A percentile compares a stretch with the other conserved stretches of the same genome.
Evolutionary conservation across 495 filamentous ascomycete genomes (phyloP).

Genomic region (Penicillium subrubescens): DNA sequence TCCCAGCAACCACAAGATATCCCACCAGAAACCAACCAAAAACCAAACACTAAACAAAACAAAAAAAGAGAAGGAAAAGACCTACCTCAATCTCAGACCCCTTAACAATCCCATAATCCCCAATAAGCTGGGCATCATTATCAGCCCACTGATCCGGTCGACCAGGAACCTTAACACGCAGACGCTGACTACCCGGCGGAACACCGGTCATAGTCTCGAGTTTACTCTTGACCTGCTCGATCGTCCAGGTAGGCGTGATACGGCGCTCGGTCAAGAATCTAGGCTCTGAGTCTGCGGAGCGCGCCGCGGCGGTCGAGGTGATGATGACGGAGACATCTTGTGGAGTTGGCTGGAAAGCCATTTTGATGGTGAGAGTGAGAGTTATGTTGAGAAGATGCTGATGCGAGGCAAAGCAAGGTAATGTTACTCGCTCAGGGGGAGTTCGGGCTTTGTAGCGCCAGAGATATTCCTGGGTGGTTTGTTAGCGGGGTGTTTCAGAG

Average conservation of each 20-base stretch:
- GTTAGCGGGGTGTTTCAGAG: neutral
- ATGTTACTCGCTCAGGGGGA: conserved; percentile 2
- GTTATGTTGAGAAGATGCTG: neutral
- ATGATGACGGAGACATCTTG: conserved; percentile 84
- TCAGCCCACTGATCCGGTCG: conserved; percentile 43
- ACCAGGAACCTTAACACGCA: conserved; percentile 50
- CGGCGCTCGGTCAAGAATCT: conserved; percentile 80
- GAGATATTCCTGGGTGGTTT: neutral
- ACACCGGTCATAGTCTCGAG: conserved; percentile 94
- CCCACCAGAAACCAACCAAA: neutral
- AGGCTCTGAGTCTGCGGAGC: conserved; percentile 71
- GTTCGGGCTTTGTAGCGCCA: neutral
- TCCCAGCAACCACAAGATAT: neutral
- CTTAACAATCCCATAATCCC: conserved; percentile 43
- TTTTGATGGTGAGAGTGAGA: conserved; percentile 7
- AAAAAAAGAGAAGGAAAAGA: neutral
- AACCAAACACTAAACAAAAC: neutral
- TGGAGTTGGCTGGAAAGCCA: conserved; percentile 59
- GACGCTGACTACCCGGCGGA: conserved; percentile 74
- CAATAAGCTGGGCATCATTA: conserved; percentile 36
- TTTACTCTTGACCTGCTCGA: conserved; percentile 81
- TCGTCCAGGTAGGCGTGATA: conserved; percentile 89
- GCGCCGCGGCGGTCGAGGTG: conserved; percentile 68
- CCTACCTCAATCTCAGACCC: conserved; percentile 49
- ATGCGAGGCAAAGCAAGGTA: neutral